Evolutionary conservation across 2,329 filamentous ascomycete genomes (phyloP).

Genomic region (Cyclaneusma minus): DNA sequence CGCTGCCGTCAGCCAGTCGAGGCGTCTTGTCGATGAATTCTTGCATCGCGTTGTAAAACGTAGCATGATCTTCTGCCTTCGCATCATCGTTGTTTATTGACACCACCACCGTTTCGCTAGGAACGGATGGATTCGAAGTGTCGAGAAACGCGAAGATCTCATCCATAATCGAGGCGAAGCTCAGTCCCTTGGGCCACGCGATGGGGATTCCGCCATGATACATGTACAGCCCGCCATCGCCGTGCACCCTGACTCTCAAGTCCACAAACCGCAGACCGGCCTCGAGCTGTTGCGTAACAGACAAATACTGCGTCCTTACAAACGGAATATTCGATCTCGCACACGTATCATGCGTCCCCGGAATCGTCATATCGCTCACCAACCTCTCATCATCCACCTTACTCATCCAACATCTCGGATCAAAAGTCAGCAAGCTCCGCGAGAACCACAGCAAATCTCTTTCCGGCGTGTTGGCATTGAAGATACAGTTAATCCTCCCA

Average conservation of each 20-base stretch:
- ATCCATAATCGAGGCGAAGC: conserved; percentile 44
- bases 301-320: conserved; percentile 56
- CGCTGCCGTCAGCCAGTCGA: conserved; percentile 15
- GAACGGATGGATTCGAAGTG: conserved; percentile 25
- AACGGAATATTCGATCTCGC: conserved; percentile 39
- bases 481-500: conserved; percentile 19
- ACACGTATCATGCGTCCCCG: conserved; percentile 59
- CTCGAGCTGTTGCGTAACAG: conserved; percentile 44
- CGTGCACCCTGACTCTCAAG: conserved; percentile 40
- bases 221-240: conserved; percentile 43
- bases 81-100: conserved; percentile 52
- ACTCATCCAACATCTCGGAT: conserved; percentile 45
- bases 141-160: conserved; percentile 45
- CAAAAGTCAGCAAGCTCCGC: conserved; percentile 17
- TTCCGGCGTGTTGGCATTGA: conserved; percentile 15
- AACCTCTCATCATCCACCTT: conserved; percentile 38
- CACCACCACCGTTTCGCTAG: conserved; percentile 50
- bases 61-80: conserved; percentile 42
- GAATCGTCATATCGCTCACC: conserved; percentile 50
- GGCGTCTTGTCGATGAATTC: conserved; percentile 35
- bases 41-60: conserved; percentile 27
- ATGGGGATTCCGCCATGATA: conserved; percentile 60
- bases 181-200: conserved; percentile 43
- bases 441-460: conserved; percentile 21
- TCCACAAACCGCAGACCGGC: conserved; percentile 63